These are phyloP conservation scores for Themeda triandra DNA, from an alignment of 176 grass and related monocot species.

Conservation along the genomic window DNA sequence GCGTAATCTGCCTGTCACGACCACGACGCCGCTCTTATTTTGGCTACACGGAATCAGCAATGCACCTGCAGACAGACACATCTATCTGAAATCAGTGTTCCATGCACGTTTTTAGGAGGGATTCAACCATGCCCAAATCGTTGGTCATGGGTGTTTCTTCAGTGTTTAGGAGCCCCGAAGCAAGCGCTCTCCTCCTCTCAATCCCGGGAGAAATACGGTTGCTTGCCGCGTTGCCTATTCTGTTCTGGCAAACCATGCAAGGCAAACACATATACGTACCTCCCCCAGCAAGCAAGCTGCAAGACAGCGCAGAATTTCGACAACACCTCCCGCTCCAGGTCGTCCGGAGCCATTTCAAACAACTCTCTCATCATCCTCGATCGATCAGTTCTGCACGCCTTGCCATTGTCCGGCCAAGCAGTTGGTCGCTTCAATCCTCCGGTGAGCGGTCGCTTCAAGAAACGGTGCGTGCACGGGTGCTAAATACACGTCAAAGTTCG, in stretches of 20 bases:
- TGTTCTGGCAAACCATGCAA: not conserved
- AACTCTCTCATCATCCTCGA: not conserved
- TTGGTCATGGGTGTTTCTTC: not conserved
- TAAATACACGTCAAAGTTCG: not conserved
- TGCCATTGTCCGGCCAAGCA: not conserved
- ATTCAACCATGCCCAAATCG: conserved; percentile 3
- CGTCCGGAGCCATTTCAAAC: conserved; percentile 10
- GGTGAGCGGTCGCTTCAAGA: conserved; percentile 16
- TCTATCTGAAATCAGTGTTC: not conserved
- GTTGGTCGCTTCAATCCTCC: not conserved
- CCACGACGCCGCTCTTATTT: not conserved
- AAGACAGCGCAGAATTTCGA: not conserved
- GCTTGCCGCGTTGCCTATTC: conserved; percentile 17
- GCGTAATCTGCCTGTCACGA: not conserved
- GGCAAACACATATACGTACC: conserved; percentile 4
- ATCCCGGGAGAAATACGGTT: not conserved
- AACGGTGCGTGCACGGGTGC: not conserved
- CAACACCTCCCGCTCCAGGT: not conserved
- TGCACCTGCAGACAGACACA: conserved; percentile 1
- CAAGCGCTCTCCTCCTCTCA: not conserved
- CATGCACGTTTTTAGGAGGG: not conserved
- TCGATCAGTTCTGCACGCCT: not conserved
- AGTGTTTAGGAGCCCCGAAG: conserved; percentile 8
- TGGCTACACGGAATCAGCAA: not conserved
- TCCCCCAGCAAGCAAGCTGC: not conserved